Conservation (phyloP, 2,329 filamentous ascomycete species). For the Cytospora schulzeri region DNA sequence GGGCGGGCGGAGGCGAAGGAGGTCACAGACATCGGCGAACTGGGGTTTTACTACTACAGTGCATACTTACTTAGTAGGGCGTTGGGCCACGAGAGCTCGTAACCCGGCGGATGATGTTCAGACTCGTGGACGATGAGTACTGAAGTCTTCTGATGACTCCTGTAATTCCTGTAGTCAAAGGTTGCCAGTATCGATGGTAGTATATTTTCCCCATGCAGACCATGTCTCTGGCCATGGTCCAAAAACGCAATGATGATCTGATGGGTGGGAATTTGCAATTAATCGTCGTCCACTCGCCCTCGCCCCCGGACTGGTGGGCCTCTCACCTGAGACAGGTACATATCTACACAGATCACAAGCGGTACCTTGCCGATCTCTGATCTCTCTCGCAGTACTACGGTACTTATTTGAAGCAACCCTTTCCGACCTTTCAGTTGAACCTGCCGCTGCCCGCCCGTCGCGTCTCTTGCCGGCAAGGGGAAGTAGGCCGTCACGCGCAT, state of each 20-base stretch:
- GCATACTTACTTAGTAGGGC: no score
- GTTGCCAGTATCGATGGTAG: background rate
- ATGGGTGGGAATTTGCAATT: conserved; percentile 1
- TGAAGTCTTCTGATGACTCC: background rate
- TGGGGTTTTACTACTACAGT: background rate
- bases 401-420: no score
- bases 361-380: conserved; percentile 19
- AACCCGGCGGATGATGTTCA: background rate
- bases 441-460: background rate
- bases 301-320: conserved; percentile 2
- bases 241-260: conserved; percentile 5
- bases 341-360: conserved; percentile 1
- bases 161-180: background rate
- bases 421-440: background rate
- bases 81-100: background rate
- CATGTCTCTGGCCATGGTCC: background rate
- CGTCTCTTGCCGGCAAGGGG: background rate
- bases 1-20: background rate
- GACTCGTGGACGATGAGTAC: background rate
- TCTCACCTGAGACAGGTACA: conserved; percentile 16
- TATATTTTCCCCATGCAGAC: background rate
- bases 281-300: conserved; percentile 4
- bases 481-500: background rate
- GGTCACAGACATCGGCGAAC: background rate
- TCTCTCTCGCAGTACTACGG: background rate